Percentiles rank a stretch among this genome's conserved stretches.
Evolutionary conservation across 75 land plant species (phyloP).

Genomic region (Adiantum capillusveneris): DNA sequence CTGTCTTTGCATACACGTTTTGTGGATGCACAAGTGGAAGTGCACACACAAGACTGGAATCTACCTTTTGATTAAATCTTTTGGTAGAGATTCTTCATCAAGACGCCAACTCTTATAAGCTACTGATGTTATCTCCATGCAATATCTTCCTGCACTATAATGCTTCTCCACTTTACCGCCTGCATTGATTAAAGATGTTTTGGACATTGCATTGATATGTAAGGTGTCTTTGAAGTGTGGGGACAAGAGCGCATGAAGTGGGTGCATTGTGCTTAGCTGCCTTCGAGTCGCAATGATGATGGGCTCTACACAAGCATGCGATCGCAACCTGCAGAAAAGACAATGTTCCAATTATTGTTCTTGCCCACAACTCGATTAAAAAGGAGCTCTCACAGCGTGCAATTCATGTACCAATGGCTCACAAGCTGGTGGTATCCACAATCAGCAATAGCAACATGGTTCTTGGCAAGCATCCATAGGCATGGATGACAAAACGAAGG

Average conservation of each 20-base stretch:
- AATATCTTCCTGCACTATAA: conserved; percentile 23
- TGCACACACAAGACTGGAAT: background rate
- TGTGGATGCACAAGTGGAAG: too few relatives aligned
- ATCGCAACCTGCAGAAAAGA: conserved; percentile 17
- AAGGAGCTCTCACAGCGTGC: background rate
- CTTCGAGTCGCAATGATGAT: conserved; percentile 25
- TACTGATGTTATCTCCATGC: conserved; percentile 25
- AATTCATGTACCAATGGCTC: conserved; percentile 15
- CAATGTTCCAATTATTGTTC: background rate
- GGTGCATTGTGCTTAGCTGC: conserved; percentile 29
- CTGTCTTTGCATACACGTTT: background rate
- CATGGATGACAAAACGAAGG: too few relatives aligned
- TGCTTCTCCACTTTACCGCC: conserved; percentile 23
- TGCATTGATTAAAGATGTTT: conserved; percentile 7
- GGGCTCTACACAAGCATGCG: conserved; percentile 28
- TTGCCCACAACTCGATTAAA: background rate
- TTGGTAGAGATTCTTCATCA: conserved; percentile 28
- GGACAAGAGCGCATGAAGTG: conserved; percentile 13
- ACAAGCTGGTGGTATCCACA: conserved; percentile 28
- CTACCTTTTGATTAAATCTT: conserved; percentile 28
- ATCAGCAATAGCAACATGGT: conserved; percentile 24
- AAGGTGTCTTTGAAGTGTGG: conserved; percentile 26
- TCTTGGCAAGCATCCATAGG: conserved; percentile 31
- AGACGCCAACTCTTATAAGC: conserved; percentile 28
- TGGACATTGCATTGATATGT: conserved; percentile 27